These are phyloP conservation scores for Pyrus bretschneideri DNA, from an alignment of 306 rosid genomes.

Conservation along the genomic window DNA sequence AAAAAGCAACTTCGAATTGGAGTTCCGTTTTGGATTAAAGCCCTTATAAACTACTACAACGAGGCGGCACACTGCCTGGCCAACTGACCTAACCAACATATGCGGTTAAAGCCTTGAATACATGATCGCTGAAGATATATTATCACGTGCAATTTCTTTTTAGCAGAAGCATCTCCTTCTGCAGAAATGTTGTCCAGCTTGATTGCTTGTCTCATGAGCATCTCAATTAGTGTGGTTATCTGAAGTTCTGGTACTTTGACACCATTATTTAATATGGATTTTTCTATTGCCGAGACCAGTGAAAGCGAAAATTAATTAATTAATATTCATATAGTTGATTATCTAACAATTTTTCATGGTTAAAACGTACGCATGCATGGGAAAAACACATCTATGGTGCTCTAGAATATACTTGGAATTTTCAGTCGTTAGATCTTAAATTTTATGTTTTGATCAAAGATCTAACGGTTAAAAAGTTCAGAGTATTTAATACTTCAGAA, in stretches of 20 bases:
- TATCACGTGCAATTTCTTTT: conserved; percentile 59
- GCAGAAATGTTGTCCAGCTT: conserved; percentile 59
- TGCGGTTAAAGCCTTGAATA: too few species aligned
- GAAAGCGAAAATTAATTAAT: neutral
- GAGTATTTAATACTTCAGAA: too few species aligned
- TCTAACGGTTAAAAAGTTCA: too few species aligned
- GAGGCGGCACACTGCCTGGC: too few species aligned
- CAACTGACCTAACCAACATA: too few species aligned
- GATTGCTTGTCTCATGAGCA: conserved; percentile 89
- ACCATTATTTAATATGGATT: conserved; percentile 43
- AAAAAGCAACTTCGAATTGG: neutral
- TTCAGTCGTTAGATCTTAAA: too few species aligned
- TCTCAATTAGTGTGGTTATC: conserved; percentile 65
- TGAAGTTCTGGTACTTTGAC: conserved; percentile 77
- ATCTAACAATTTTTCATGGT: too few species aligned
- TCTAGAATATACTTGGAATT: too few species aligned
- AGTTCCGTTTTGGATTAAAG: neutral
- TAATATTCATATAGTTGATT: neutral
- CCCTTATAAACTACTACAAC: too few species aligned
- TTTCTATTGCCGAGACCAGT: conserved; percentile 54
- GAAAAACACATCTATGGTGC: too few species aligned
- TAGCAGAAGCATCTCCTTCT: conserved; percentile 62
- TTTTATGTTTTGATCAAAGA: too few species aligned
- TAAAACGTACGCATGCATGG: too few species aligned
- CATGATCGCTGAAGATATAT: neutral